Percentiles rank a stretch among this genome's conserved stretches.
These are phyloP conservation scores for Candida maesae DNA, from an alignment of 805 yeast species.

Conservation along the genomic window DNA sequence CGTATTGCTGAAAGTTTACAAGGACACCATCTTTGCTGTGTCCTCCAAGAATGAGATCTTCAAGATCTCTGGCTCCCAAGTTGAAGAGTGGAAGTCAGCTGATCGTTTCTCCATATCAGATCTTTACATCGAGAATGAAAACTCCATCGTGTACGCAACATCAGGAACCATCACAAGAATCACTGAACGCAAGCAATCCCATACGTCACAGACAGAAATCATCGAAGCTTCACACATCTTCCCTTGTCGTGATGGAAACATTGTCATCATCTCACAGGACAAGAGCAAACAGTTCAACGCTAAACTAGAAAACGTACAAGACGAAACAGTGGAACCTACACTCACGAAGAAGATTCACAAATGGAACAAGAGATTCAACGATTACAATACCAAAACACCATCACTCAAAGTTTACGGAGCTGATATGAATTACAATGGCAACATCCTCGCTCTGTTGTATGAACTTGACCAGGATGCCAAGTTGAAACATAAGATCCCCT, in stretches of 20 bases:
- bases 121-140: background rate
- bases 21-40: conserved; percentile 9
- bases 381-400: conserved; percentile 21
- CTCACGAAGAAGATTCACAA: conserved; percentile 12
- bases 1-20: conserved; percentile 8
- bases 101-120: conserved; percentile 23
- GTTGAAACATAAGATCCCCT: conserved; percentile 23
- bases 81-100: conserved; percentile 3
- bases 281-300: conserved; percentile 8
- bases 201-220: conserved; percentile 5
- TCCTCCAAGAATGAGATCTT: conserved; percentile 21
- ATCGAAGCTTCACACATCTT: conserved; percentile 13
- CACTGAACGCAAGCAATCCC: background rate
- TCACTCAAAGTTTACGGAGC: conserved; percentile 17
- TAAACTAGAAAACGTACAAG: background rate
- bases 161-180: conserved; percentile 11
- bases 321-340: conserved; percentile 16
- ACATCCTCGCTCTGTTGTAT: conserved; percentile 19
- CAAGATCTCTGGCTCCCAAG: conserved; percentile 1
- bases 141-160: conserved; percentile 9
- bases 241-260: conserved; percentile 4
- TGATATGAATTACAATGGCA: conserved; percentile 18
- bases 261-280: conserved; percentile 11
- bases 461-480: conserved; percentile 19
- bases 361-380: conserved; percentile 25